Evolutionary conservation across 2,329 filamentous ascomycete species (phyloP), one percentile per base, ranked within the genome.

Genomic region (Pseudogymnoascus sp.): DNA sequence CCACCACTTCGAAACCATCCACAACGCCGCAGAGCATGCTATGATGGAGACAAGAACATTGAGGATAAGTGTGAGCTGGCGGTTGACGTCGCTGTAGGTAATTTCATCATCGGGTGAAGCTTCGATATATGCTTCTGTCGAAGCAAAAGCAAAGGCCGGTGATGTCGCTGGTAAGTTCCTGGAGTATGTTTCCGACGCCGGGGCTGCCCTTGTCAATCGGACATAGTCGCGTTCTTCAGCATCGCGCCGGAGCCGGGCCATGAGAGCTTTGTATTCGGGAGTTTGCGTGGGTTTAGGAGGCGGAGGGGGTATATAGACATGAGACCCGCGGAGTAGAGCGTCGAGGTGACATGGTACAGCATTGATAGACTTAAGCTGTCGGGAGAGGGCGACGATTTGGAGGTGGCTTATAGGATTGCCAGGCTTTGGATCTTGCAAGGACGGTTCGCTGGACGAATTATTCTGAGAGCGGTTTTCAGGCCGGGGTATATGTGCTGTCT

Each of bases 21-120:
- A 95, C 36, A 95, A 82, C 6, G 89, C 90, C 2, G 83, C 86
- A 2, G 86, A 89, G 61, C 89, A 90, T 51, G 93, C 90, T 2
- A 93, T 79, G 62, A 97, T 90, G 62, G 91, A 96, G 62, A 96
- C 81, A 41, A 97, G 78, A 61, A 98, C 92, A 75, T 98, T 99
- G 71, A 96, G 82, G 62, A 98, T 92, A 6, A 98, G 80, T 45
- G 90, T 87, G 64, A 95, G 78, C 71, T 95, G 91, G n/a, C 90
- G 82, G 73, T 93, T 89, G 1, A 95, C 81, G 66, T 95, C 90
- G 37, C 84, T 82, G 67, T 87, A 87, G 2, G 86, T 87, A 2
- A 89, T 78, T 1, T 88, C 86, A 67, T 91, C 89, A 68, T 85
- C 79, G 64, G 81, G 81, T 6, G 69, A 60, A 62, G 75, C 67